Base-by-base conservation (phyloP, 2,329 filamentous ascomycete genomes). In the Colletotrichum sp. region DNA sequence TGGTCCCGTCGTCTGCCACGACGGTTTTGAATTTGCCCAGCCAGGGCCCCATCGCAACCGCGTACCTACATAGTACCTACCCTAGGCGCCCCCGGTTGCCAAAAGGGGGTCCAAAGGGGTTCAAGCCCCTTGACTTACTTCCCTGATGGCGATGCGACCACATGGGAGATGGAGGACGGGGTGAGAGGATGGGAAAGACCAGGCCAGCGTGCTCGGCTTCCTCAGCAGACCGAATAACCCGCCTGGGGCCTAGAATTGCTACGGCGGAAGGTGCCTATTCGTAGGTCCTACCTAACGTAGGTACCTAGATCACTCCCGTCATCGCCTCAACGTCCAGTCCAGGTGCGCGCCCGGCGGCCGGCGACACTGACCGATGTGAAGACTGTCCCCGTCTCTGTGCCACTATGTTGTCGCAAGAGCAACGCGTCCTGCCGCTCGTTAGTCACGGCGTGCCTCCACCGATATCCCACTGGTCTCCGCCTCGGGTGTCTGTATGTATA, bases 371-470 rank as follows among this genome's bases (percentile, higher is more conserved):
- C 70, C 49, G 28, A 32, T 67, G 49, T 63, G 24, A 67, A 57
- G 16, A 28, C 26, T 18, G 12, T 21, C 69, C 65, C 71, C 71
- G 28, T 44, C 66, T 65, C 59, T 44, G 60, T 66, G 62, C 49
- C 69, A 66, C 62, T 52, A 36, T 49, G 36, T 57, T 39, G 69
- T 75, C 69, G 69, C 69, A 72, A 67, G 72, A 75, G 72, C 72
- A 72, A 75, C 72, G 72, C 72, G 72, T 75, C 72, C 39, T 18
- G 39, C 18, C 18, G 62, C 62, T 71, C 66, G 55, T 63, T 72
- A 75, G 62, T 75, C 69, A 75, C 72, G 13, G 13, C 62, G 32
- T 65, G 44, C 72, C 72, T 71, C 67, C 67, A 71, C 71, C n/a
- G 32, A 44, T 65, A 64, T 49, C 66, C 52, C 68, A 71, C 67